Evolutionary conservation across 129 eudicot species (phyloP).

Genomic region (Rutidosis leptorrhynchoides): DNA sequence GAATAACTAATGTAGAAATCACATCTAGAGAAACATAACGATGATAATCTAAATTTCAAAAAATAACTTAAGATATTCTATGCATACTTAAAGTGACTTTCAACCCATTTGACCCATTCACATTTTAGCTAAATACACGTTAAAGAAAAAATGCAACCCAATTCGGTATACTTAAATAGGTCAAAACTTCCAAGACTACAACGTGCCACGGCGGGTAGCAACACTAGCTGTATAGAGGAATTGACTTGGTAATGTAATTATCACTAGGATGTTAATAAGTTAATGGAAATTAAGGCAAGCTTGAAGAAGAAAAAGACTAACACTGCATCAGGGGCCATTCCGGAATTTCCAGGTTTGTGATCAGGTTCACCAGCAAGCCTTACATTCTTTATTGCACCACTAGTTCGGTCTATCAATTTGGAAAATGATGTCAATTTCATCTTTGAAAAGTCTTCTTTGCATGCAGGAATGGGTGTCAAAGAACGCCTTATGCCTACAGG

Average conservation of each 20-base stretch:
- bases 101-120: not conserved
- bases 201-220: not conserved
- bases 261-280: not conserved
- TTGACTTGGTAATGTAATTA: not conserved
- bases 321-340: constrained; percentile 99
- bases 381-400: constrained; percentile 73
- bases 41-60: not conserved
- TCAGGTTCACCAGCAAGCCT: constrained; percentile 69
- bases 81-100: not conserved
- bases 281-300: not conserved
- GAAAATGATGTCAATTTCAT: constrained; percentile 81
- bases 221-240: not conserved
- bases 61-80: not conserved
- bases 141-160: not conserved
- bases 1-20: not conserved
- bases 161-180: not conserved
- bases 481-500: constrained; percentile 36
- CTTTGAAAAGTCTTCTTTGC: constrained; percentile 82
- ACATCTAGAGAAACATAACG: not conserved
- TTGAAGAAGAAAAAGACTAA: constrained; percentile 32
- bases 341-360: constrained; percentile 70
- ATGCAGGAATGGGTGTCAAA: constrained; percentile 74
- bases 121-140: not conserved
- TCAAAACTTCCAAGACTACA: not conserved
- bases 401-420: constrained; percentile 74